These are phyloP conservation scores for Cardiospermum halicacabum DNA, from an alignment of 345 rosid genomes.

Conservation along the genomic window DNA sequence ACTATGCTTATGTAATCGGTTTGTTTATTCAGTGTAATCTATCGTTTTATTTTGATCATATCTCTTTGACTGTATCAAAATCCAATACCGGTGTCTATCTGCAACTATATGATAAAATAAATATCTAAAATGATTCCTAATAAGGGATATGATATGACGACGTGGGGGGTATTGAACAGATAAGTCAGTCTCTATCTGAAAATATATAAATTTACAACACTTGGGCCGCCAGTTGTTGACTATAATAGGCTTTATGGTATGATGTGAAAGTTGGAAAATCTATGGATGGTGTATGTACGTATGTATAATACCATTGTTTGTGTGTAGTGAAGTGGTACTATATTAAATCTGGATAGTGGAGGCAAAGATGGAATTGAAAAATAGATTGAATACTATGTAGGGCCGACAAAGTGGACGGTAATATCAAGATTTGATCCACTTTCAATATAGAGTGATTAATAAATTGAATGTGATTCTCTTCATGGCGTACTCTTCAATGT, in stretches of 20 bases:
- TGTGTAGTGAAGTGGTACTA: background rate
- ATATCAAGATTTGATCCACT: constrained; percentile 22
- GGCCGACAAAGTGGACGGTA: constrained; percentile 35
- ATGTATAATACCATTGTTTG: no score
- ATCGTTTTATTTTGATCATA: background rate
- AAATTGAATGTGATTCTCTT: constrained; percentile 1
- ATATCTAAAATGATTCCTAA: constrained; percentile 1
- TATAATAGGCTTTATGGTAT: background rate
- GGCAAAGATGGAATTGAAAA: background rate
- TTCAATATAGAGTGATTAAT: background rate
- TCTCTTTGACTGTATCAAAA: no score
- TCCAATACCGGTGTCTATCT: background rate
- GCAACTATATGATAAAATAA: background rate
- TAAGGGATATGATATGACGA: background rate
- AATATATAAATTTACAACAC: background rate
- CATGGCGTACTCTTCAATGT: constrained; percentile 9
- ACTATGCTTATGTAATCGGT: background rate
- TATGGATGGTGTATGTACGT: no score
- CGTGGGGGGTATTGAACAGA: constrained; percentile 23
- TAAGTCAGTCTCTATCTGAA: constrained; percentile 23
- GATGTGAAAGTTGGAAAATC: constrained; percentile 14
- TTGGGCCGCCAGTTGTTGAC: constrained; percentile 19
- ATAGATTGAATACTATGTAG: no score
- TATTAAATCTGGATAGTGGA: no score
- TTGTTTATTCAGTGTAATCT: constrained; percentile 20